Percentiles rank a stretch among this genome's conserved stretches.
phyloP scores from a whole-genome alignment of 2,329 filamentous ascomycete genomes.

The Paraphaeosphaeria sporulosa region DNA sequence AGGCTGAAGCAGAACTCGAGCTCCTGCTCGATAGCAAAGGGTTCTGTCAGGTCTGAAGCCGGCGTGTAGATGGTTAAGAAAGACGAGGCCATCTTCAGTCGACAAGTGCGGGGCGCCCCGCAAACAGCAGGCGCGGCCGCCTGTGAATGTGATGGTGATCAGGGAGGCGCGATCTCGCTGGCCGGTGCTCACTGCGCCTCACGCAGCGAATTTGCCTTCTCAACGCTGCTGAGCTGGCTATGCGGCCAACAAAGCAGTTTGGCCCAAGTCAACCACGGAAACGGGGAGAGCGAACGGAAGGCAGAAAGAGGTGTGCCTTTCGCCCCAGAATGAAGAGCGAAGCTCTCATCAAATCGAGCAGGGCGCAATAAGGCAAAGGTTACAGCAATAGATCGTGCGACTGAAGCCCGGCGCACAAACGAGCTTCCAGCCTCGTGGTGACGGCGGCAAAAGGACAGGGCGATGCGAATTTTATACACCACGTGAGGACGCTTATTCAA shows the following conservation, averaged over 20 bases:
- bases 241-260: background rate
- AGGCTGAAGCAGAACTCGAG: background rate
- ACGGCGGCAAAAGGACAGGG: background rate
- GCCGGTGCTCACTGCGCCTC: background rate
- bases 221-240: background rate
- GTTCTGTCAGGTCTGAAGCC: background rate
- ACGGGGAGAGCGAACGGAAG: background rate
- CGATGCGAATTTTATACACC: background rate
- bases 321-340: background rate
- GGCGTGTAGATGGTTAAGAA: slow-evolving; percentile 3
- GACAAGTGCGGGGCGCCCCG: background rate
- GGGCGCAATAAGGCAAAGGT: slow-evolving; percentile 4
- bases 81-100: background rate
- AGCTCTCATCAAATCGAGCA: background rate
- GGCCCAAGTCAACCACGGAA: background rate
- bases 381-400: slow-evolving; percentile 2
- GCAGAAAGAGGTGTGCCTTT: background rate
- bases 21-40: background rate
- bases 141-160: background rate
- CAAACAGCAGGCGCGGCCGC: background rate
- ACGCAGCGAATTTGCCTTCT: background rate
- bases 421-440: background rate
- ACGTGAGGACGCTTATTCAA: background rate
- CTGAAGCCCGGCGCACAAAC: background rate
- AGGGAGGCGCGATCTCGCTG: slow-evolving; percentile 3